Evolutionary conservation across 768 basidiomycete species (phyloP).

Genomic region (Termitomyces titanicus): DNA sequence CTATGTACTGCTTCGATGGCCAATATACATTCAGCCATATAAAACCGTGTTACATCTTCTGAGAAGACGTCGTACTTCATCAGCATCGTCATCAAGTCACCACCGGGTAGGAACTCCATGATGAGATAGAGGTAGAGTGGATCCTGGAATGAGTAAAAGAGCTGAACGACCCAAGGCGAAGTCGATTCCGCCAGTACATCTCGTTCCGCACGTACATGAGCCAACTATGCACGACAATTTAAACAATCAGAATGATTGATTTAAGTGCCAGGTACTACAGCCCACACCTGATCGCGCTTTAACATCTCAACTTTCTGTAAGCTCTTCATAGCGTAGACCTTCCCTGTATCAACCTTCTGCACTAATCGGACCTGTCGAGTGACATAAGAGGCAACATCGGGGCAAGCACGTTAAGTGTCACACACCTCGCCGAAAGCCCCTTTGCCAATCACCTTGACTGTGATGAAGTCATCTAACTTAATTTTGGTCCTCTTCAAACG

Average conservation of each 20-base stretch:
- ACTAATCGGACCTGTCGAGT: conserved; percentile 77
- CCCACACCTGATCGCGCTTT: conserved; percentile 91
- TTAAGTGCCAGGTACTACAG: not conserved
- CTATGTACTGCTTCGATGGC: conserved; percentile 98
- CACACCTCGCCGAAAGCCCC: conserved; percentile 96
- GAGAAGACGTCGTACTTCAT: conserved; percentile 99
- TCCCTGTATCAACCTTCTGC: conserved; percentile 95
- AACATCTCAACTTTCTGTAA: conserved; percentile 98
- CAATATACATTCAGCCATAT: conserved; percentile 97
- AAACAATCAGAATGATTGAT: not conserved
- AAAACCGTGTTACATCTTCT: conserved; percentile 97
- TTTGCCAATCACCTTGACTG: conserved; percentile 98
- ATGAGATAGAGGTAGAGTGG: conserved; percentile 93
- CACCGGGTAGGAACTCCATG: conserved; percentile 85
- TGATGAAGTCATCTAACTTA: conserved; percentile 88
- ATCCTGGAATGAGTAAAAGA: conserved; percentile 99
- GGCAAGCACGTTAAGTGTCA: not conserved
- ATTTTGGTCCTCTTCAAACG: conserved; percentile 93
- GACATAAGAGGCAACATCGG: not conserved
- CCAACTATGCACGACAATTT: conserved; percentile 55
- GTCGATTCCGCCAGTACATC: conserved; percentile 96
- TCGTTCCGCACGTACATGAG: conserved; percentile 95
- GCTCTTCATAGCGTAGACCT: conserved; percentile 99
- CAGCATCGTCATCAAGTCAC: conserved; percentile 99
- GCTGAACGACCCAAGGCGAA: conserved; percentile 94